phyloP scores from a whole-genome alignment of 208 protist species.

The Crithidia brevicula region DNA sequence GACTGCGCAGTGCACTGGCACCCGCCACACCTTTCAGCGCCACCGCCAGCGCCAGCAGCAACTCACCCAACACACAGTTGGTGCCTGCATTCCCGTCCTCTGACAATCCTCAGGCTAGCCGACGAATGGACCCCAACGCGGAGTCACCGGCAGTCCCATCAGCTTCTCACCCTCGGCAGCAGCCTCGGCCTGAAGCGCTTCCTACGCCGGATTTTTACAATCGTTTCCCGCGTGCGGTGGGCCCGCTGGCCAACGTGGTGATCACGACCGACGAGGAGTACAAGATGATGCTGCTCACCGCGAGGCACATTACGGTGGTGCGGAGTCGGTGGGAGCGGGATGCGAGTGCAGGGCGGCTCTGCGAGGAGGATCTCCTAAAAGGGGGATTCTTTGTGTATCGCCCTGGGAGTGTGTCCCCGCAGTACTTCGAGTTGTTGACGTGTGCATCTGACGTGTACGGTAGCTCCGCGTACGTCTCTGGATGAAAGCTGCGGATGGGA shows the following conservation, averaged over 20 bases:
- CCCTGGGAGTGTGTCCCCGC: not conserved
- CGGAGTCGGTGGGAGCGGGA: not conserved
- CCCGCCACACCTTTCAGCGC: not conserved
- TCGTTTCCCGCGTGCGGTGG: constrained; percentile 8
- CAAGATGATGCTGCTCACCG: not conserved
- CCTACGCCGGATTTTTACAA: constrained; percentile 8
- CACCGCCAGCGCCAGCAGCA: not conserved
- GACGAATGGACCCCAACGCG: too few species aligned
- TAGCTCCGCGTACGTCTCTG: not conserved
- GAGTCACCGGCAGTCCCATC: not conserved
- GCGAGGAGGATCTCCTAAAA: not conserved
- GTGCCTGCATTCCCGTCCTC: not conserved
- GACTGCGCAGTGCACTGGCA: not conserved
- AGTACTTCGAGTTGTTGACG: constrained; percentile 4
- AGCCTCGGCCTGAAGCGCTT: not conserved
- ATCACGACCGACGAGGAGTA: constrained; percentile 4
- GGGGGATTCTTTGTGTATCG: constrained; percentile 2
- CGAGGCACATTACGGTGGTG: not conserved
- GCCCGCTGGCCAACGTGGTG: constrained; percentile 3
- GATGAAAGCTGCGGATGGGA: too few species aligned
- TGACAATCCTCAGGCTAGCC: too few species aligned
- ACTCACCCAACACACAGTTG: not conserved
- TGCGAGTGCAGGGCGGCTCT: not conserved
- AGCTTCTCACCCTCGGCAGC: not conserved
- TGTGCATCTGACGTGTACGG: not conserved